Percentiles rank a stretch among this genome's conserved stretches.
Conservation (phyloP, 116 monocot genomes). For the Trichopus zeylanicus region DNA sequence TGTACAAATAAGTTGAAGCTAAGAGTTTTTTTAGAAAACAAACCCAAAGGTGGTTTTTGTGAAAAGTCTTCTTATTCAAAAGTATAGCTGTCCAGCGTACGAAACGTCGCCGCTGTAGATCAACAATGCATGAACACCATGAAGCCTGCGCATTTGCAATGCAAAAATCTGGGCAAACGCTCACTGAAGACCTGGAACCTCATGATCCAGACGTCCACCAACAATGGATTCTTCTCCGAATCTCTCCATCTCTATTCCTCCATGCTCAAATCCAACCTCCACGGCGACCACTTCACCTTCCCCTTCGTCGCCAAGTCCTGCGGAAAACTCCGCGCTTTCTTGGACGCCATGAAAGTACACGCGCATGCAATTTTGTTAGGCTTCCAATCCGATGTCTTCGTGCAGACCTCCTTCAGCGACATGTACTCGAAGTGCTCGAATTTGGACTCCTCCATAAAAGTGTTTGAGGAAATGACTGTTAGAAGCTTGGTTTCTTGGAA, state of each 20-base stretch:
- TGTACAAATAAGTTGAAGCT: too few species aligned
- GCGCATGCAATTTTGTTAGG: constrained; percentile 22
- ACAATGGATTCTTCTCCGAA: constrained; percentile 17
- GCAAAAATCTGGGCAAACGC: too few species aligned
- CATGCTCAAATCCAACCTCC: constrained; percentile 20
- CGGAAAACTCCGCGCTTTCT: constrained; percentile 12
- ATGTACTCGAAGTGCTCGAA: constrained; percentile 34
- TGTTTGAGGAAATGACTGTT: constrained; percentile 48
- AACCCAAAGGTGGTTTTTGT: too few species aligned
- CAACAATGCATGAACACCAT: too few species aligned
- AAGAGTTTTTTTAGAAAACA: too few species aligned
- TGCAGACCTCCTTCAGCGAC: constrained; percentile 43
- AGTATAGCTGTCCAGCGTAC: too few species aligned
- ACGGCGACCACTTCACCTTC: constrained; percentile 28
- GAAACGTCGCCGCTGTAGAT: too few species aligned
- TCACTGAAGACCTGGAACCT: constrained; percentile 22
- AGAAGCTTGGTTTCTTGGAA: constrained; percentile 48
- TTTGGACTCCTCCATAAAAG: constrained; percentile 4
- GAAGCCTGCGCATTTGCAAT: too few species aligned
- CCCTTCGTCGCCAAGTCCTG: constrained; percentile 43
- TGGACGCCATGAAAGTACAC: constrained; percentile 26
- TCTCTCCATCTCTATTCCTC: constrained; percentile 37
- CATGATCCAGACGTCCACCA: constrained; percentile 18
- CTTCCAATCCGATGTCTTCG: constrained; percentile 17
- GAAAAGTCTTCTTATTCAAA: too few species aligned